These are phyloP conservation scores for Pseudoperonospora humuli DNA, from an alignment of 352 stramenopile genomes.

Conservation along the genomic window DNA sequence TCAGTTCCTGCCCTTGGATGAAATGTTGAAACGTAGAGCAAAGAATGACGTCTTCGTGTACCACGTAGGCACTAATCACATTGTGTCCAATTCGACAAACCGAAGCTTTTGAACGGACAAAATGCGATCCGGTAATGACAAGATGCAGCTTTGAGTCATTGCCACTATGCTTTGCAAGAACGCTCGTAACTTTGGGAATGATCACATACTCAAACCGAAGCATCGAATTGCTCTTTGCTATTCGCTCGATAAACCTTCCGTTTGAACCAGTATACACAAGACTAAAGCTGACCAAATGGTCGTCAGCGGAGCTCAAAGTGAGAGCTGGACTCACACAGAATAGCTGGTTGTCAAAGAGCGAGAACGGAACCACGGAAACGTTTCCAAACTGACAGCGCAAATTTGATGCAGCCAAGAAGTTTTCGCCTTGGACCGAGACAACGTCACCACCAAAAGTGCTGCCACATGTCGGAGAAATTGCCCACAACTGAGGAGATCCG, in stretches of 20 bases:
- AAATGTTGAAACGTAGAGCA: conserved; percentile 3
- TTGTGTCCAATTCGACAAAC: conserved; percentile 16
- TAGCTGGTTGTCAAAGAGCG: conserved; percentile 24
- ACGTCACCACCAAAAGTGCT: conserved; percentile 15
- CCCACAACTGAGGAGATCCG: conserved; percentile 12
- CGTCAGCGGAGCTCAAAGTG: background rate
- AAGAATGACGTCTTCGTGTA: conserved; percentile 5
- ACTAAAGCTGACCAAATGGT: conserved; percentile 11
- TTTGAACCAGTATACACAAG: conserved; percentile 9
- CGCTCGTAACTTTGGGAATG: conserved; percentile 17
- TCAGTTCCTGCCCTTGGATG: conserved; percentile 3
- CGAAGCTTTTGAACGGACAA: conserved; percentile 4
- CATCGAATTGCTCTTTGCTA: conserved; percentile 4
- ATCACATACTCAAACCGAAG: conserved; percentile 20
- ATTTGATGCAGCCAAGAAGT: conserved; percentile 13
- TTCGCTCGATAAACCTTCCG: background rate
- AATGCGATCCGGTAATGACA: conserved; percentile 12
- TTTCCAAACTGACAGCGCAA: conserved; percentile 29
- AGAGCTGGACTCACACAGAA: conserved; percentile 19
- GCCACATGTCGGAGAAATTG: conserved; percentile 15
- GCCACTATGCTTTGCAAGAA: conserved; percentile 1
- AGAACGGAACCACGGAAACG: conserved; percentile 4
- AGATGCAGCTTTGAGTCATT: conserved; percentile 3
- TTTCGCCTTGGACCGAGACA: conserved; percentile 20
- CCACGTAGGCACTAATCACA: conserved; percentile 1